Percentiles rank a stretch among this genome's conserved stretches.
Evolutionary conservation across 768 basidiomycete species (phyloP).

Genomic region (Coprinopsis sp.): DNA sequence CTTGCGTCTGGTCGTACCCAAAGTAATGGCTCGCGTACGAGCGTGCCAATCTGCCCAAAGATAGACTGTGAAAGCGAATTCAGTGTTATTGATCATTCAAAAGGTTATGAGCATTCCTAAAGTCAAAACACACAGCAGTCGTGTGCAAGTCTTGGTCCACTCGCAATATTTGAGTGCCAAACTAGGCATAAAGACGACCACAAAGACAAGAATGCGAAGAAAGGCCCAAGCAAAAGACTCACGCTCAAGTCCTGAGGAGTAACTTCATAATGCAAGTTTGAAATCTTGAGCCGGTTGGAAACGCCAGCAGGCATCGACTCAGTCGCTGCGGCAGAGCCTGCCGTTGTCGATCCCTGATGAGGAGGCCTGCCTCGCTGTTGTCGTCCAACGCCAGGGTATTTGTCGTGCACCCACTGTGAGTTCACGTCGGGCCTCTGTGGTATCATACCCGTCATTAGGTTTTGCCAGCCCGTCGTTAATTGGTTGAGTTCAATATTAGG

Average conservation of each 20-base stretch:
- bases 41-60: constrained; percentile 89
- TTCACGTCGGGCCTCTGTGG: constrained; percentile 58
- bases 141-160: too few species aligned
- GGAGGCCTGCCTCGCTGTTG: constrained; percentile 23
- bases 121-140: too few species aligned
- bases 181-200: too few species aligned
- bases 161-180: too few species aligned
- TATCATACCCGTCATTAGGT: background rate
- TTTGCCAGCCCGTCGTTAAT: background rate
- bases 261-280: constrained; percentile 90
- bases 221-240: constrained; percentile 24
- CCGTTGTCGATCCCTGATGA: constrained; percentile 17
- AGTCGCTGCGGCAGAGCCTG: constrained; percentile 23
- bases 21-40: constrained; percentile 88
- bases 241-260: constrained; percentile 86
- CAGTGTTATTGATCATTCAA: background rate
- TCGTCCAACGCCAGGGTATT: constrained; percentile 42
- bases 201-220: background rate
- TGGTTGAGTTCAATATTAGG: background rate
- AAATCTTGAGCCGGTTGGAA: constrained; percentile 62
- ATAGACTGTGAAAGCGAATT: constrained; percentile 52
- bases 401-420: constrained; percentile 76
- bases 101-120: too few species aligned
- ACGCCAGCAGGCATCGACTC: constrained; percentile 24
- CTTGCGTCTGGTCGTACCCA: constrained; percentile 83